These are phyloP conservation scores for Gliomastix tumulicola DNA, from an alignment of 2,329 filamentous ascomycete genomes.

Conservation along the genomic window DNA sequence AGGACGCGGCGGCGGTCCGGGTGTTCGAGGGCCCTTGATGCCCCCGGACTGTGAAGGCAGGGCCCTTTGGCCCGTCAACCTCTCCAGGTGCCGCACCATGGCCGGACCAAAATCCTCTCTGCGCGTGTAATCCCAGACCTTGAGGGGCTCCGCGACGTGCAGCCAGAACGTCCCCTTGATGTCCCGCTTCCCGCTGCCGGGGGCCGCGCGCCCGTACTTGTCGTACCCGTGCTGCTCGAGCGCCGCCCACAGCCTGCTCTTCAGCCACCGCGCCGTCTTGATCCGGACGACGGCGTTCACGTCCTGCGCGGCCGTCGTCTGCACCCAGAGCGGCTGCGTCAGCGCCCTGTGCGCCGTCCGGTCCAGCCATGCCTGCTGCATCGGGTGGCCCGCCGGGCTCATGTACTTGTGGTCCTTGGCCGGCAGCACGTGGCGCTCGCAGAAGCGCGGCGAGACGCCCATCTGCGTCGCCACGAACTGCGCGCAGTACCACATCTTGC, in stretches of 20 bases:
- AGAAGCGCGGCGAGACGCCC: slow-evolving; percentile 15
- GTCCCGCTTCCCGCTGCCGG: slow-evolving; percentile 5
- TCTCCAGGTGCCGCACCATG: slow-evolving; percentile 5
- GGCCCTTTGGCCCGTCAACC: not conserved
- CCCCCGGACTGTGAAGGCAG: no score
- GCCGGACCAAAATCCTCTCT: slow-evolving; percentile 10
- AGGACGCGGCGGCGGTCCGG: no score
- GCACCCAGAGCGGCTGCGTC: slow-evolving; percentile 23
- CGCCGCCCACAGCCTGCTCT: slow-evolving; percentile 15
- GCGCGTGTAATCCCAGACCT: slow-evolving; percentile 7
- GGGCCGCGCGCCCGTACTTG: no score
- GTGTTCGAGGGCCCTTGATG: no score
- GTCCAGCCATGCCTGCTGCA: slow-evolving; percentile 13
- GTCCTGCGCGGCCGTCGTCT: slow-evolving; percentile 9
- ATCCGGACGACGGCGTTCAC: slow-evolving; percentile 15
- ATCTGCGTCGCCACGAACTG: slow-evolving; percentile 8
- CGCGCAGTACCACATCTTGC: slow-evolving; percentile 10
- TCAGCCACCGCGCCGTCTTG: slow-evolving; percentile 15
- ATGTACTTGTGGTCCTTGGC: slow-evolving; percentile 23
- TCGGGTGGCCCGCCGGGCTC: slow-evolving; percentile 21
- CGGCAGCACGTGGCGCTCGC: slow-evolving; percentile 19
- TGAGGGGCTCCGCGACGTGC: slow-evolving; percentile 9
- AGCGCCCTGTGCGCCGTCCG: slow-evolving; percentile 16
- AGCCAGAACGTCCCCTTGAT: slow-evolving; percentile 18
- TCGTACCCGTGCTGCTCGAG: slow-evolving; percentile 17